These are phyloP conservation scores for Xylaria venustula DNA, from an alignment of 495 filamentous ascomycete genomes.

Conservation along the genomic window DNA sequence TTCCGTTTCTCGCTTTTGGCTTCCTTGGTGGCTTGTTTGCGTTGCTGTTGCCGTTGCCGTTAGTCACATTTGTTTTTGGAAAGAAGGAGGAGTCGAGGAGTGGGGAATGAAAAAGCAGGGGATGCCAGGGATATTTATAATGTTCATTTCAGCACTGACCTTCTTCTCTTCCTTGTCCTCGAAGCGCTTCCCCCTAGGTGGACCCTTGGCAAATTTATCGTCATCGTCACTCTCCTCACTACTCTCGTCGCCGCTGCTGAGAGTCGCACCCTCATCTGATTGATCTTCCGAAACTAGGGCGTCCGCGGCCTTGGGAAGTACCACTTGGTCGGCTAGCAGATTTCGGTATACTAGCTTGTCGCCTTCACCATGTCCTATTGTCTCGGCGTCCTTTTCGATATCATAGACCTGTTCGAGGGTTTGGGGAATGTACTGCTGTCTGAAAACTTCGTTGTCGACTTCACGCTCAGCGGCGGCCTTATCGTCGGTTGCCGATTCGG, in stretches of 20 bases:
- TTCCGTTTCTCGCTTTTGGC: constrained; percentile 88
- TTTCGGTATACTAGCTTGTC: constrained; percentile 76
- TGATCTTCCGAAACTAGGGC: constrained; percentile 34
- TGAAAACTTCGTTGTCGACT: constrained; percentile 85
- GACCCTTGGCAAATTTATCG: constrained; percentile 59
- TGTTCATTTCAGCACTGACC: constrained; percentile 34
- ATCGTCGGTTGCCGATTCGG: constrained; percentile 36
- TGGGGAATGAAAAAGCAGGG: neutral
- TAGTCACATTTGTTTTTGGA: constrained; percentile 8
- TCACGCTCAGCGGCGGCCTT: constrained; percentile 52
- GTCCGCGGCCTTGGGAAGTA: constrained; percentile 33
- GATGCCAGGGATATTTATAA: neutral
- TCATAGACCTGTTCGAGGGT: constrained; percentile 94
- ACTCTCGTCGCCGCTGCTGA: constrained; percentile 51
- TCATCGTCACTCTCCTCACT: constrained; percentile 49
- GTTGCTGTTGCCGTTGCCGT: constrained; percentile 47
- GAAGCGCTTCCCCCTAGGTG: constrained; percentile 82
- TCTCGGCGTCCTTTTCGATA: constrained; percentile 83
- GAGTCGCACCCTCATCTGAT: constrained; percentile 37
- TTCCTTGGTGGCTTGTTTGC: constrained; percentile 90
- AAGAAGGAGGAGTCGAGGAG: neutral
- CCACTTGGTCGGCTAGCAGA: constrained; percentile 70
- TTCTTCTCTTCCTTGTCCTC: constrained; percentile 89
- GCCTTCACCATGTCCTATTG: constrained; percentile 67
- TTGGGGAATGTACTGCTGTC: constrained; percentile 92